Conservation (phyloP, 225 moss, liverwort and hornwort genomes). For the Asterella californica region DNA sequence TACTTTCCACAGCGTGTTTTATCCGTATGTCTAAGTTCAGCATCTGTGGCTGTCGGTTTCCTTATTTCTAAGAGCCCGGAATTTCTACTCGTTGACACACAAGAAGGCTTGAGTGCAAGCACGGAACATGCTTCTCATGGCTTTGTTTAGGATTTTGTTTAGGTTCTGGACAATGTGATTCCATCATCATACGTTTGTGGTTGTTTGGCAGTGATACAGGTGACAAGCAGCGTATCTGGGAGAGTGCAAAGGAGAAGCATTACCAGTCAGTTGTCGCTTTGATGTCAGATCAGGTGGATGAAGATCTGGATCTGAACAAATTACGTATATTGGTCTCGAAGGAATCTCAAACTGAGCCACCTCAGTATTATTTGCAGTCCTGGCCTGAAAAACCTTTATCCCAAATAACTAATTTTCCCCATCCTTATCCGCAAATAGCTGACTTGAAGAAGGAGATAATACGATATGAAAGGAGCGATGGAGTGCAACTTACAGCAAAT, state of each 20-base stretch:
- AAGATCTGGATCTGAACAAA: slow-evolving; percentile 60
- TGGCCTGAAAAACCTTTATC: slow-evolving; percentile 68
- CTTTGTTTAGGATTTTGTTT: no score
- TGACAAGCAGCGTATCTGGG: slow-evolving; percentile 79
- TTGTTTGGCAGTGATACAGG: slow-evolving; percentile 64
- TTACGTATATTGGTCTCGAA: slow-evolving; percentile 77
- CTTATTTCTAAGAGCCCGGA: no score
- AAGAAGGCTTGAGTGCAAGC: neutral
- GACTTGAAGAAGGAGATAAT: slow-evolving; percentile 87
- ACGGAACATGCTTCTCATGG: neutral
- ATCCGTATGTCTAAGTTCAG: no score
- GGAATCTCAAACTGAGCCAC: slow-evolving; percentile 88
- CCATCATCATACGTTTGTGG: neutral
- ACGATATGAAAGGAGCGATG: slow-evolving; percentile 78
- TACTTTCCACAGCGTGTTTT: no score
- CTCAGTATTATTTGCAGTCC: slow-evolving; percentile 69
- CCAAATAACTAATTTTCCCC: slow-evolving; percentile 79
- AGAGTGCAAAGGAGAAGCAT: slow-evolving; percentile 78
- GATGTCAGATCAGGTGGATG: slow-evolving; percentile 74
- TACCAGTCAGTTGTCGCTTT: slow-evolving; percentile 77
- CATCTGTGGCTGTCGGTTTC: no score
- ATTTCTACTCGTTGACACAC: neutral
- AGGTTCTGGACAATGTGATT: neutral
- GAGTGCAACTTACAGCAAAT: slow-evolving; percentile 92
- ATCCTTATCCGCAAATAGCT: slow-evolving; percentile 90